A percentile compares a stretch with the other conserved stretches of the same genome.
Evolutionary conservation across 176 grass and related monocot species (phyloP).

Genomic region (Phyllostachys edulis): DNA sequence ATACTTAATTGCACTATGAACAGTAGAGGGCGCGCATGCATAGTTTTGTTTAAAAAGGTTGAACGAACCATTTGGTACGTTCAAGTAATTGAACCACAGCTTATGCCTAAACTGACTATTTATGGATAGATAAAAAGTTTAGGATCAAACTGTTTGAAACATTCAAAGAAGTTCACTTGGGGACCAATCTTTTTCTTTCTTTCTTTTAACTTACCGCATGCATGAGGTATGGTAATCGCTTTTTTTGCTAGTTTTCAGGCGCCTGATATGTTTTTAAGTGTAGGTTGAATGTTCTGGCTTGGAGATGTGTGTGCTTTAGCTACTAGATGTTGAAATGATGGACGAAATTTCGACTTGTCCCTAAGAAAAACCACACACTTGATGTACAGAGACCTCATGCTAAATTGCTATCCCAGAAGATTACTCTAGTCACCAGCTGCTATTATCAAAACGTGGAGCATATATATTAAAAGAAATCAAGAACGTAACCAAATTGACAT

Average conservation of each 20-base stretch:
- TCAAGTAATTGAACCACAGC: neutral
- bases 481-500: neutral
- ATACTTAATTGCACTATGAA: neutral
- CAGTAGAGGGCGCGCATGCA: neutral
- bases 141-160: neutral
- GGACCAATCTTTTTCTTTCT: neutral
- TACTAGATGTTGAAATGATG: neutral
- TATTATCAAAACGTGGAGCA: neutral
- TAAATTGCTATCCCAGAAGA: neutral
- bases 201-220: neutral
- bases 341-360: neutral
- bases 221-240: neutral
- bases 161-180: neutral
- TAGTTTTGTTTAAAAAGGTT: neutral
- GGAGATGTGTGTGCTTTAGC: neutral
- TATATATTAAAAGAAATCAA: neutral
- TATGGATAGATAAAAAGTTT: neutral
- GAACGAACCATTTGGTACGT: neutral
- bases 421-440: neutral
- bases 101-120: neutral
- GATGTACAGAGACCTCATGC: too few relatives aligned
- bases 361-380: neutral
- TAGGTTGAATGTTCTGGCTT: neutral
- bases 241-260: neutral
- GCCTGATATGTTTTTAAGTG: neutral